Evolutionary conservation across 306 rosid species (phyloP).

Genomic region (Gillenia trifoliata): DNA sequence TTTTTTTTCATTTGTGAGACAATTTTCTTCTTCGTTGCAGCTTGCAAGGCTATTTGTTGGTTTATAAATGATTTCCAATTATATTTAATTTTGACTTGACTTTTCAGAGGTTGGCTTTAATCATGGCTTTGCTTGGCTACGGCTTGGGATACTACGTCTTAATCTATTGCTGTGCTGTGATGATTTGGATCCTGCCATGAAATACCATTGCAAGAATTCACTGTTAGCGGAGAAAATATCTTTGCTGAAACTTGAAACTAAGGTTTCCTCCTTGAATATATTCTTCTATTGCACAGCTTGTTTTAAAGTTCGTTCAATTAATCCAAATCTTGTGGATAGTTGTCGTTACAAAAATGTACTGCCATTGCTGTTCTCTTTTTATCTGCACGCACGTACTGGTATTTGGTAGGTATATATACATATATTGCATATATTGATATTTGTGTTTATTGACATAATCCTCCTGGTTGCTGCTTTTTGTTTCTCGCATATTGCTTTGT

Average conservation of each 20-base stretch:
- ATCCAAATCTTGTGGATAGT: not conserved
- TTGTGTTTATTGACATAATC: not conserved
- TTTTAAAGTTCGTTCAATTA: not conserved
- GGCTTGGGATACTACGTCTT: slow-evolving; percentile 66
- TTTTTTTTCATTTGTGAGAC: not conserved
- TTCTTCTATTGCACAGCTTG: not conserved
- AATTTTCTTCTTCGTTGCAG: not conserved
- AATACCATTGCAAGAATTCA: slow-evolving; percentile 58
- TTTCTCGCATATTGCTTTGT: not conserved
- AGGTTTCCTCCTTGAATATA: slow-evolving; percentile 40
- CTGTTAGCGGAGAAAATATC: slow-evolving; percentile 58
- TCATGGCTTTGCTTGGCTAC: slow-evolving; percentile 71
- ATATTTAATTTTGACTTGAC: not conserved
- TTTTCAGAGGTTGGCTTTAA: slow-evolving; percentile 38
- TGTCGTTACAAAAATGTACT: not conserved
- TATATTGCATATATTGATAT: too few species aligned
- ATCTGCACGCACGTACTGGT: not conserved
- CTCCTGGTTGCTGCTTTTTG: not conserved
- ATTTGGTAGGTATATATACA: not conserved
- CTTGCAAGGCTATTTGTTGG: not conserved
- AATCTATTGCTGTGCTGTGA: slow-evolving; percentile 65
- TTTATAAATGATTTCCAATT: not conserved
- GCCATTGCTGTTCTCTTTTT: not conserved
- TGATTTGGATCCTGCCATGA: slow-evolving; percentile 80
- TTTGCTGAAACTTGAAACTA: slow-evolving; percentile 64